phyloP scores from a whole-genome alignment of 176 grass and related monocot species.

The Typha latifolia region DNA sequence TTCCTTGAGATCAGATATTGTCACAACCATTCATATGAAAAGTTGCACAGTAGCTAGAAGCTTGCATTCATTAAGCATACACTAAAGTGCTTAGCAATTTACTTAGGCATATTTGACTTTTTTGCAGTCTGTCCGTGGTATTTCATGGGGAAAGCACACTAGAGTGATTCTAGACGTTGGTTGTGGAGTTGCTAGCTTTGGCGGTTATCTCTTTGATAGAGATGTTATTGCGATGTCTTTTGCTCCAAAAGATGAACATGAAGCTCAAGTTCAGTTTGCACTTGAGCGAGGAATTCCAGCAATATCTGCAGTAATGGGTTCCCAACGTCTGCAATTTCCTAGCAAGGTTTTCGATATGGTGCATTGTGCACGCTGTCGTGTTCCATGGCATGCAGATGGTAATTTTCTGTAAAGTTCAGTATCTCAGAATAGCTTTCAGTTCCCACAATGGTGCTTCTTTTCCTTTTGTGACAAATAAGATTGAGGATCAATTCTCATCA shows the following conservation, averaged over 20 bases:
- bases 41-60: not conserved
- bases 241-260: conserved; percentile 96
- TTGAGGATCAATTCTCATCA: not conserved
- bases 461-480: not conserved
- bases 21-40: too few species aligned
- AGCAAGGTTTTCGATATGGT: conserved; percentile 76
- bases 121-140: conserved; percentile 46
- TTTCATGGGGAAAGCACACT: conserved; percentile 73
- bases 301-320: conserved; percentile 95
- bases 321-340: conserved; percentile 77
- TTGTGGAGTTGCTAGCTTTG: conserved; percentile 94
- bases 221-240: conserved; percentile 74
- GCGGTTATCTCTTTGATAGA: conserved; percentile 87
- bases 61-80: not conserved
- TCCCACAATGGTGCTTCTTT: not conserved
- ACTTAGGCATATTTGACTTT: conserved; percentile 4
- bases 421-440: not conserved
- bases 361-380: conserved; percentile 88
- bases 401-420: not conserved
- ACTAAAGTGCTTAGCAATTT: not conserved
- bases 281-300: conserved; percentile 82
- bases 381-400: conserved; percentile 88
- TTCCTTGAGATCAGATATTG: too few species aligned
- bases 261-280: conserved; percentile 90
- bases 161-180: conserved; percentile 84